Evolutionary conservation across 2,329 filamentous ascomycete species (phyloP), one percentile per base, ranked within the genome.

Genomic region (Hypocreales sp.): DNA sequence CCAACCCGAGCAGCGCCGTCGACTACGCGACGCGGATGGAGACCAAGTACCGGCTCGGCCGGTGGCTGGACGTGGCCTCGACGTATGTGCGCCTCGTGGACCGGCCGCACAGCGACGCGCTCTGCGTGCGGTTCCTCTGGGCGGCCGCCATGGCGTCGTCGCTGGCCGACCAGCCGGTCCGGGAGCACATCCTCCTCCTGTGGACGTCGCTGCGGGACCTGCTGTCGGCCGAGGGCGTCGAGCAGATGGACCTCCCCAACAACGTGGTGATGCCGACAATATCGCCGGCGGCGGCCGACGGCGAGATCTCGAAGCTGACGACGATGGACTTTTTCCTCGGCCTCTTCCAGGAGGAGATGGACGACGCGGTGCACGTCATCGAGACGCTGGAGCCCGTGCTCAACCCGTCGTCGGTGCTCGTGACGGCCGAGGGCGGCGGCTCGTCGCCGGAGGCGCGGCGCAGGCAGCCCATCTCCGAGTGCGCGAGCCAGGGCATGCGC

Each of bases 321-420:
- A 95, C 87, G 1, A 90, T 92, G 70, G 87, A 94, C 45, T 95
- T 95, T 49, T 95, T 98, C 51, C 64, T 84, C 27, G 81, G 76
- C 20, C 69, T 98, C 1, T 95, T 95, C 46, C 79, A 81, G 33
- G 75, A 84, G 20, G 79, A 90, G 31, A 69, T 76, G 32, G 73
- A 77, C 25, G 77, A 94, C 39, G 81, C 87, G 0, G 68, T 87
- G 9, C 67, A 76, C 5, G 72, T 94, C 13, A 94, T 98, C 32
- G 84, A 94, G 43, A 90, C 76, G 16, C 58, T 98, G 20, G 90
- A 98, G 44, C 90, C 90, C 4, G 79, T 98, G 8, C 60, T 98
- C 5, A 87, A 94, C 35, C 75, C 79, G 1, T 57, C 64, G 5
- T 62, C 72, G 1, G 68, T 73, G 2, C 57, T 7, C 18, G 18